Percentiles rank a stretch among this genome's conserved stretches.
Conservation (phyloP, 2,329 filamentous ascomycete genomes). For the Cadophora sp. region DNA sequence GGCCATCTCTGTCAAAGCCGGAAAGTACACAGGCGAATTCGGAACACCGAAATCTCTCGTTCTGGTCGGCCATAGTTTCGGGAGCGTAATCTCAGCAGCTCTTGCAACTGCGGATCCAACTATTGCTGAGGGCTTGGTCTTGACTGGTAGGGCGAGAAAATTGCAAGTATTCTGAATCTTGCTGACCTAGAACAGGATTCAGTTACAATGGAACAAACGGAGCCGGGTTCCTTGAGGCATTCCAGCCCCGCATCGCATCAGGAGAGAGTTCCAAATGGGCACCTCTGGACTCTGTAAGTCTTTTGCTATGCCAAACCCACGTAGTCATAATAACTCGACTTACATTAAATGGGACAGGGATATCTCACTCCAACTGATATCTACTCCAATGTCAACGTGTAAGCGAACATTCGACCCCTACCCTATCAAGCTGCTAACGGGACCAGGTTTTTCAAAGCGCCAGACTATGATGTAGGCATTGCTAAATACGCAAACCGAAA, state of each 20-base stretch:
- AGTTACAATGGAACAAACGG: constrained; percentile 2
- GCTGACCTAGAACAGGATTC: neutral
- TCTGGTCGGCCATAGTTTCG: constrained; percentile 70
- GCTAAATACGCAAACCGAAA: constrained; percentile 1
- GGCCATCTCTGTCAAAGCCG: neutral
- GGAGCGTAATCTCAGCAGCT: constrained; percentile 62
- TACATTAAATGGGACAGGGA: neutral
- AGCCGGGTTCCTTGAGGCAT: neutral
- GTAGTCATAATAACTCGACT: neutral
- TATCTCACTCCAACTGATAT: constrained; percentile 5
- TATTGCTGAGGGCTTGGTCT: neutral
- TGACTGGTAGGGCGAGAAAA: neutral
- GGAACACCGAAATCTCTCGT: constrained; percentile 51
- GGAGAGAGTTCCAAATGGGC: constrained; percentile 6
- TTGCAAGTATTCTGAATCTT: rapidly evolving
- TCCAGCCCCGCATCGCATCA: constrained; percentile 2
- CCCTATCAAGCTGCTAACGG: neutral
- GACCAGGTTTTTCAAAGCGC: neutral
- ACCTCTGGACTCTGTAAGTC: neutral
- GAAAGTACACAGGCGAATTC: neutral
- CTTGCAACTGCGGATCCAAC: constrained; percentile 57
- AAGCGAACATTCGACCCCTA: neutral
- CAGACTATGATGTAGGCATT: neutral
- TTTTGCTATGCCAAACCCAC: neutral
- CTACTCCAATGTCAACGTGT: constrained; percentile 6